A percentile compares a stretch with the other conserved stretches of the same genome.
Evolutionary conservation across 345 rosid species (phyloP).

Genomic region (Barbarea vulgaris): DNA sequence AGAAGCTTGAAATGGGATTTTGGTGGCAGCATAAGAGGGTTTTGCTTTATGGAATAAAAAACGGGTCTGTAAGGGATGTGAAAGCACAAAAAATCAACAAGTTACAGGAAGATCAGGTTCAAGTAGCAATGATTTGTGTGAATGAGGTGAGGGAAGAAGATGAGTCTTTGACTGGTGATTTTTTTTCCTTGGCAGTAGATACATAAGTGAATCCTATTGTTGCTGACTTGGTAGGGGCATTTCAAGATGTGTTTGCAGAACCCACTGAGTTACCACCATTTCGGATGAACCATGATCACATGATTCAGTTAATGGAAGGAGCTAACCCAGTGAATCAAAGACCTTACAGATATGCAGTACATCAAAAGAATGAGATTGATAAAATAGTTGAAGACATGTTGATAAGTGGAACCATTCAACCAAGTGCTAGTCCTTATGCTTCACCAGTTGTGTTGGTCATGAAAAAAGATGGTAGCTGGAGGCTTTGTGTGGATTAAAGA

Average conservation of each 20-base stretch:
- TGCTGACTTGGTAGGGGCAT: not conserved
- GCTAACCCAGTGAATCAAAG: not conserved
- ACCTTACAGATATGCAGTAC: not conserved
- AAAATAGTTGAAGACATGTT: too few species aligned
- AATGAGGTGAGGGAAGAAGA: accelerated
- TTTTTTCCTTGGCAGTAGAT: too few species aligned
- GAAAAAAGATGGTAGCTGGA: too few species aligned
- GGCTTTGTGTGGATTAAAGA: too few species aligned
- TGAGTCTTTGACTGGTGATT: too few species aligned
- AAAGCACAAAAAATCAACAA: not conserved
- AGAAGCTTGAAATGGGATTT: not conserved
- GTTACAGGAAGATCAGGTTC: accelerated
- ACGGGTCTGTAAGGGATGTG: accelerated
- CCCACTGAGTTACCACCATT: not conserved
- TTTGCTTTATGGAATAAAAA: not conserved
- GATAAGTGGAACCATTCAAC: too few species aligned
- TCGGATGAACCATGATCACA: not conserved
- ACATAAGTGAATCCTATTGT: too few species aligned
- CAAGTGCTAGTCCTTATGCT: too few species aligned
- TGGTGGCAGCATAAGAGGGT: accelerated
- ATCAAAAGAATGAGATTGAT: too few species aligned
- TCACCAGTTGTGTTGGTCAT: too few species aligned
- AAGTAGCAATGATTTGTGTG: not conserved
- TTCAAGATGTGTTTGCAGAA: not conserved
- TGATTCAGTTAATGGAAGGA: not conserved